Base-by-base conservation (phyloP, 2,329 filamentous ascomycete genomes). In the Helminthosporium solani region DNA sequence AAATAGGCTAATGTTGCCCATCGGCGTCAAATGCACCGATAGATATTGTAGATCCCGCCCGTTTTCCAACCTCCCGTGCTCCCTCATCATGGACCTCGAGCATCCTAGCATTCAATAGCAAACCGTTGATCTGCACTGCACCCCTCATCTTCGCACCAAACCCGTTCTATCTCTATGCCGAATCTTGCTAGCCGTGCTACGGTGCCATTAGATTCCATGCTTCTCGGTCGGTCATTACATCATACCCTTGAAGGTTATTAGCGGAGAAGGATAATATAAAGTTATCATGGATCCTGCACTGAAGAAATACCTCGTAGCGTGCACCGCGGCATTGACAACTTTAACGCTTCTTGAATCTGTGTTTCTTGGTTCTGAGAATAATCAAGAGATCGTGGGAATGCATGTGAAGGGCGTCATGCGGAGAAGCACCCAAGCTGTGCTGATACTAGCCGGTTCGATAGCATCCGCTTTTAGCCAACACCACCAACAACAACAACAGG, bases 381-480 rank as follows among this genome's bases (percentile, higher is more conserved):
- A 3, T 18, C 27, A n/a, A 12, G 37, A 2, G 4, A 14, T 28
- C 11, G 21, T n/a, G 33, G 23, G n/a, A 20, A 11, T 25, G 12
- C 21, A 12, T 6, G 9, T 31, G 28, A n/a, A 27, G 11, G 18
- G n/a, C 3, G 53, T 56, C 50, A 28, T 40, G 43, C 52, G 50
- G 28, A 45, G 46, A 27, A 50, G 44, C 40, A 47, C 28, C 20
- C 57, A 60, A 46, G 47, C 53, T 30, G 28, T 57, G n/a, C 34
- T 60, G 25, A 33, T 57, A n/a, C 34, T 60, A 30, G 51, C 54
- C 19, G 42, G 48, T n/a, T 51, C 54, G 11, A 14, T 48, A 30
- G 49, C 33, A 12, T 41, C 50, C n/a, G 45, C 40, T 35, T 44
- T 18, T 27, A 25, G 42, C 9, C 23, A 25, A n/a, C n/a, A n/a